Evolutionary conservation across 2,329 filamentous ascomycete species (phyloP).

Genomic region (Nothophaeocryptopus gaeumannii): DNA sequence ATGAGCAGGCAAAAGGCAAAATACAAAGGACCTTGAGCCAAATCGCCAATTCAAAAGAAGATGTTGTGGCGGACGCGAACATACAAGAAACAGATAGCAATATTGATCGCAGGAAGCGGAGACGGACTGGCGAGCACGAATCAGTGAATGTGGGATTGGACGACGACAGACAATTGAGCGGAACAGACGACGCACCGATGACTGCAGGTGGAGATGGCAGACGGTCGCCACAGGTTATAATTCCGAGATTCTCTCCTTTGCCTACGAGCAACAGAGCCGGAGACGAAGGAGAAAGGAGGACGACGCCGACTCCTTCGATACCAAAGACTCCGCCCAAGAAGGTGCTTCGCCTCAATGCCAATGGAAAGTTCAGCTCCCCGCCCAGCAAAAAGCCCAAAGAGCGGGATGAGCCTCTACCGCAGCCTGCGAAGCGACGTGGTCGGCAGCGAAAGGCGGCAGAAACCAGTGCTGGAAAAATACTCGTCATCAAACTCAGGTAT

Average conservation of each 20-base stretch:
- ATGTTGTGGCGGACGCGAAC: conserved; percentile 3
- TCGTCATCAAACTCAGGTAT: conserved; percentile 48
- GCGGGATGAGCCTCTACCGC: conserved; percentile 15
- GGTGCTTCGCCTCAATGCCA: conserved; percentile 42
- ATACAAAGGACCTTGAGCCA: conserved; percentile 32
- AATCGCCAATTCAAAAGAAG: conserved; percentile 22
- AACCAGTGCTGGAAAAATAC: conserved; percentile 10
- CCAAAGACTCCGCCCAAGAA: conserved; percentile 34
- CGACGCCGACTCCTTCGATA: conserved; percentile 2
- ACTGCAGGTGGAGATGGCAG: neutral
- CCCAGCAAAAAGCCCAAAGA: conserved; percentile 32
- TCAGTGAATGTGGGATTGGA: conserved; percentile 16
- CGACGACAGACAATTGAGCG: neutral
- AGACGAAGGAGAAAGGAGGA: neutral
- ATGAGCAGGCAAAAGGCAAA: conserved; percentile 21
- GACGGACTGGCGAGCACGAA: conserved; percentile 34
- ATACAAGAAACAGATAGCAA: conserved; percentile 28
- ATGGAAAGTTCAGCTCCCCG: conserved; percentile 47
- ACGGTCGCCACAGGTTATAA: conserved; percentile 20
- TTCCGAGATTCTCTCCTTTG: conserved; percentile 24
- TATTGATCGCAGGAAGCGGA: conserved; percentile 37
- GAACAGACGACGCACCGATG: neutral
- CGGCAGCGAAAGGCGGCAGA: conserved; percentile 30
- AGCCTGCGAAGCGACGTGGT: conserved; percentile 28
- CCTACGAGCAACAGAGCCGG: neutral